Base-by-base conservation (phyloP, 352 stramenopile genomes). In the Elongisporangium senticosum region DNA sequence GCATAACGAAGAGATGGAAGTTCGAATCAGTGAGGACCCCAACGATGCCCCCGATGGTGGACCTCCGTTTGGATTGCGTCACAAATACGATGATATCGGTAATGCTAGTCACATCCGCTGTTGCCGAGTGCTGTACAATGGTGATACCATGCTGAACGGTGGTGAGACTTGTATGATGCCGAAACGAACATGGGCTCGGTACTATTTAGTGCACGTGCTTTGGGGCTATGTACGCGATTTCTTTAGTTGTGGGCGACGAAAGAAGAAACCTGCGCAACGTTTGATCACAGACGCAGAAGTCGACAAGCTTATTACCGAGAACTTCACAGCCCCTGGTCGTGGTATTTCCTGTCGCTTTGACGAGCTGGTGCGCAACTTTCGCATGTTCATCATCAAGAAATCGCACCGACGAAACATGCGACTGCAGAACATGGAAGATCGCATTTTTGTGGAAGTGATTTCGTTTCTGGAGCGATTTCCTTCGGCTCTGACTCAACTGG, bases 311-410 rank as follows among this genome's bases (percentile, higher is more conserved):
- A 87, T 92, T 54, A 69, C 59, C 17, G 74, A 86, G 55, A 78
- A 79, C 47, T 87, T 90, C 56, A 59, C 65, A 23, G 75, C 78
- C 7, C 72, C 77, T 5, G 83, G 75, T 15, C 77, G 83, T 23
- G 83, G 75, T n/a, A 87, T 86, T 7, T 89, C 77, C 19, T 92
- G 83, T 58, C 72, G 83, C 54, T 92, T 92, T 58, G 83, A 92
- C 26, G 83, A 92, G 49, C 71, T 92, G 22, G 80, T 92, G 43
- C 76, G 79, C 28, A 89, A 90, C 55, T 90, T 92, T 55, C 78
- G 83, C 60, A 85, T 92, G 68, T 86, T 92, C 48, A 86, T 92
- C 51, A 77, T 79, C 17, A 92, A 93, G 55, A 90, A 89, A 51
- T 67, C 79, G 28, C 78, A 89, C 61, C 77, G 77, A 43, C 72